phyloP scores from a whole-genome alignment of 768 basidiomycete genomes.

The Sarcodon aspratus region DNA sequence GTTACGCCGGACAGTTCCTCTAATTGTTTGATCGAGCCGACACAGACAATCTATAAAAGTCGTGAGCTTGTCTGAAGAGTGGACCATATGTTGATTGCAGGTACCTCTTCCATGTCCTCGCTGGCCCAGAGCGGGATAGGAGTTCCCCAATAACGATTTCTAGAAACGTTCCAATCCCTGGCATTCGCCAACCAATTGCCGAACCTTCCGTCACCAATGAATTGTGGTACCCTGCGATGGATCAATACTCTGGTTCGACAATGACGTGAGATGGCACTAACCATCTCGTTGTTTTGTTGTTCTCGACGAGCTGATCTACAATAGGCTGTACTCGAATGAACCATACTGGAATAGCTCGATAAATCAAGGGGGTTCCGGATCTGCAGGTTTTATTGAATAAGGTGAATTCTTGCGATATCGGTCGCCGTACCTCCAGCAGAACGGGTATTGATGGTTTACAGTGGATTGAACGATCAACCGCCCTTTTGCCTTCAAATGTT shows the following conservation, averaged over 20 bases:
- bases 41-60: constrained; percentile 53
- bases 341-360: constrained; percentile 94
- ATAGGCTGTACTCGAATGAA: constrained; percentile 84
- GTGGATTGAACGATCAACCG: constrained; percentile 83
- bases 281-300: constrained; percentile 91
- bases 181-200: constrained; percentile 97
- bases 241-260: background rate
- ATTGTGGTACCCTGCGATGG: constrained; percentile 71
- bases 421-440: constrained; percentile 78
- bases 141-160: constrained; percentile 98
- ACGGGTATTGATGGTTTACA: constrained; percentile 87
- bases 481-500: constrained; percentile 76
- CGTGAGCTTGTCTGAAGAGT: background rate
- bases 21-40: constrained; percentile 83
- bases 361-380: constrained; percentile 90
- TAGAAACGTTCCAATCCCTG: constrained; percentile 98
- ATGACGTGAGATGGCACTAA: constrained; percentile 15
- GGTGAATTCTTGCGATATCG: background rate
- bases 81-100: background rate
- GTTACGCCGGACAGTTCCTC: constrained; percentile 75
- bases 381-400: constrained; percentile 24
- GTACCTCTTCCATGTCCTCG: constrained; percentile 84
- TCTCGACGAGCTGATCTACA: constrained; percentile 76
- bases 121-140: constrained; percentile 95
- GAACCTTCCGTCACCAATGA: constrained; percentile 84